Conservation (phyloP, 352 stramenopile species). For the Pythium plurisporium region DNA sequence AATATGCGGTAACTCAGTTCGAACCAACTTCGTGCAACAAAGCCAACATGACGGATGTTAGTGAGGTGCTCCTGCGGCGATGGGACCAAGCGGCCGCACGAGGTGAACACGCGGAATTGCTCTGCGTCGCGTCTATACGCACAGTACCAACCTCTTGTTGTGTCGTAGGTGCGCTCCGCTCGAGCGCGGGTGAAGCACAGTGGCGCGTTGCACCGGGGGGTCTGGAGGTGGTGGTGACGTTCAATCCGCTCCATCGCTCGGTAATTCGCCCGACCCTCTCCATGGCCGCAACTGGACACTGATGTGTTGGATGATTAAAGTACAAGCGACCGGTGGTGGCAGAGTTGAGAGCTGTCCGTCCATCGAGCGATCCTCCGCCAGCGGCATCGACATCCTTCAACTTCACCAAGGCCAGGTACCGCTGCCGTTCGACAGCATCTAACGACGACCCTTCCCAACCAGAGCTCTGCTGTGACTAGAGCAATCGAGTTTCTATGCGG, state of each 20-base stretch:
- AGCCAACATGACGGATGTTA: not conserved
- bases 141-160: not conserved
- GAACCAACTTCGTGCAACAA: not conserved
- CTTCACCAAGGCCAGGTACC: conserved; percentile 59
- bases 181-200: not conserved
- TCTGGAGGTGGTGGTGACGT: conserved; percentile 13
- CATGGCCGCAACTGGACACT: not conserved
- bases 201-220: conserved; percentile 9
- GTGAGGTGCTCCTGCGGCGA: not conserved
- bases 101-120: too few species aligned
- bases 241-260: conserved; percentile 17
- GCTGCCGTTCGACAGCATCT: too few species aligned
- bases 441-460: too few species aligned
- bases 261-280: too few species aligned
- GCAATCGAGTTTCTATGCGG: conserved; percentile 40
- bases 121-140: too few species aligned
- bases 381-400: conserved; percentile 31
- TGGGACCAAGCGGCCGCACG: conserved; percentile 13
- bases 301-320: not conserved
- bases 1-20: conserved; percentile 10
- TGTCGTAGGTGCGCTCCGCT: conserved; percentile 13
- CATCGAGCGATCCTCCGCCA: not conserved
- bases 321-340: conserved; percentile 17
- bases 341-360: not conserved
- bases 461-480: too few species aligned